Evolutionary conservation across 2,329 filamentous ascomycete genomes (phyloP).

Genomic region (Aureobasidium sp.): DNA sequence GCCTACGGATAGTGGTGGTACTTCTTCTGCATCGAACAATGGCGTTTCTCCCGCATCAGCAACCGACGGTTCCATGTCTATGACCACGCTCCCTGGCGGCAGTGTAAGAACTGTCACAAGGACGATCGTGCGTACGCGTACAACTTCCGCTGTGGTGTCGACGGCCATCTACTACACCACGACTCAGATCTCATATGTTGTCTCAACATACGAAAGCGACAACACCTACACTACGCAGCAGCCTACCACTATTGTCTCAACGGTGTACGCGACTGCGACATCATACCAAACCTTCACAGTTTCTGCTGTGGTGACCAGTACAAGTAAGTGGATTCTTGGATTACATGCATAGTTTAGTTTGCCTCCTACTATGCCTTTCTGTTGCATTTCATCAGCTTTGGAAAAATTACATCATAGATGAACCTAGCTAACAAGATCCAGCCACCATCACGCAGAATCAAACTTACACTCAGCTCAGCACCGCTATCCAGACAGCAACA

Average conservation of each 20-base stretch:
- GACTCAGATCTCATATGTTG: not conserved
- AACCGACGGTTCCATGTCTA: not conserved
- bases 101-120: not conserved
- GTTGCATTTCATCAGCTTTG: not conserved
- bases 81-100: not conserved
- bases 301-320: not conserved
- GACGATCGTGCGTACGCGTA: not conserved
- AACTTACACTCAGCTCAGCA: not conserved
- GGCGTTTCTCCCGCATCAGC: too few species aligned
- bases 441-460: not conserved
- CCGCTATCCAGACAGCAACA: not conserved
- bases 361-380: not conserved
- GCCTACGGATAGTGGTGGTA: not conserved
- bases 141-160: not conserved
- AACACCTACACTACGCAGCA: not conserved
- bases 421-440: not conserved
- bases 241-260: not conserved
- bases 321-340: not conserved
- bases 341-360: too few species aligned
- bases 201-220: not conserved
- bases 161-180: conserved; percentile 1
- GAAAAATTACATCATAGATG: not conserved
- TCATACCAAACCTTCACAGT: not conserved
- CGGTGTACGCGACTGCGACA: not conserved
- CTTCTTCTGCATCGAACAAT: not conserved